Base-by-base conservation (phyloP, 306 rosid species). In the Notholithocarpus densiflorus region DNA sequence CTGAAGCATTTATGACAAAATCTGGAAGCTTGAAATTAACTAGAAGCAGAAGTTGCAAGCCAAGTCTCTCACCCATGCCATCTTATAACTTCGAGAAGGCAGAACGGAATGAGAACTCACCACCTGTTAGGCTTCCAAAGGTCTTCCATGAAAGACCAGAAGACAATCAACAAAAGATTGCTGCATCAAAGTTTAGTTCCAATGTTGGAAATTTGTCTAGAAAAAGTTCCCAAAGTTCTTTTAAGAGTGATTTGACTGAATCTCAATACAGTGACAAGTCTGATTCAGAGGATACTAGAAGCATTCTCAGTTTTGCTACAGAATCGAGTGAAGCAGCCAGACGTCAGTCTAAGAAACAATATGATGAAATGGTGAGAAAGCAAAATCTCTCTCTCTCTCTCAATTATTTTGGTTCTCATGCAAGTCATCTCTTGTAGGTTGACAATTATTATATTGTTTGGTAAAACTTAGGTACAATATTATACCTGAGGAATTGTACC, bases 201-300 rank as follows among this genome's bases (percentile, higher is more conserved):
- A 86, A 65, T 72, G 65, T 72, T 66, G 77, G 76, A 80, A 87
- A 51, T n/a, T 29, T 78, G 31, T 81, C 88, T 20, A 65, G 72
- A 83, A 73, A 78, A 74, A 74, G 71, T 78, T 81, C 88, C 32
- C 75, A 18, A 69, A 31, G 52, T 84, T 75, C 74, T 57, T 62
- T 59, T 62, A 27, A 18, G 77, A 75, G 74, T 77, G 72, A 37
- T 65, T 34, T 78, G 23, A 37, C 13, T 45, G 88, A 83, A 59
- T 68, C 5, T 56, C 86, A 85, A 61, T 83, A 87, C 23, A 71
- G 27, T 66, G 45, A 75, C 72, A 90, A 86, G 71, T 84, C 87
- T 45, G 93, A 90, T 60, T 13, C 73, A 60, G 97, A 93, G 51
- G 97, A 95, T 68, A 84, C 84, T 54, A 52, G 89, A 11, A 92